Base-by-base conservation (phyloP, 1,284 basidiomycete species). In the Microbotryomycetes sp. region DNA sequence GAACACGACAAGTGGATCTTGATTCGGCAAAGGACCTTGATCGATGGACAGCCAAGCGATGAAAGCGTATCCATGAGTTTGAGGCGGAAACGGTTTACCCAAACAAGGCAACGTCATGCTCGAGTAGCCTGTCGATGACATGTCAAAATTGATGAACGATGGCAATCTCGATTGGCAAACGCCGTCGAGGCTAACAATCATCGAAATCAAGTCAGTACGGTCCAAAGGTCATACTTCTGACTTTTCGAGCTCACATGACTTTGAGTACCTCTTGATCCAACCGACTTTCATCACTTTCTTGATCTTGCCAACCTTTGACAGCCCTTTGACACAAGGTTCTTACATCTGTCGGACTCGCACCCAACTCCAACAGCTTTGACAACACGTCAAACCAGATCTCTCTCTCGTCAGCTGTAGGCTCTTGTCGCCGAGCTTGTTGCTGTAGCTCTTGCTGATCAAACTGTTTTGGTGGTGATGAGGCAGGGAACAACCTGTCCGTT, bases 31-130 rank as follows among this genome's bases (percentile, higher is more conserved):
- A 2, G 59, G 59, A 14, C 36, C 26, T 5, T 22, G 1, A 14
- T 48, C 47, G 51, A 64, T 51, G 22, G n/a, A 31, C 48, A 64
- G 36, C 63, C 63, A 64, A 26, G 50, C 59, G 29, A 64, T 36
- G 56, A 55, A 58, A 29, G 63, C 49, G 53, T 62, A 61, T 19
- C 63, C 63, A 54, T 62, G 55, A 5, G 59, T 60, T 5, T 59
- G 36, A 0, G 63, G 63, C 22, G 60, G 60, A n/a, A 61, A 62
- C 15, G 51, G 47, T 4, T 51, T 45, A 2, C 59, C 56, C 23
- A 64, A 54, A 0, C 55, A 58, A 4, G 48, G 63, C 14, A 64
- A 36, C 7, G 48, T 50, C 4, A 64, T 29, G 42, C 26, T 15
- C 23, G 51, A 49, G n/a, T 58, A 49, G 6, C 51, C 30, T 1